A percentile compares a stretch with the other conserved stretches of the same genome.
These are phyloP conservation scores for cucumber (Cucumis sativus) DNA, from an alignment of 306 rosid genomes.

Conservation along the genomic window DNA sequence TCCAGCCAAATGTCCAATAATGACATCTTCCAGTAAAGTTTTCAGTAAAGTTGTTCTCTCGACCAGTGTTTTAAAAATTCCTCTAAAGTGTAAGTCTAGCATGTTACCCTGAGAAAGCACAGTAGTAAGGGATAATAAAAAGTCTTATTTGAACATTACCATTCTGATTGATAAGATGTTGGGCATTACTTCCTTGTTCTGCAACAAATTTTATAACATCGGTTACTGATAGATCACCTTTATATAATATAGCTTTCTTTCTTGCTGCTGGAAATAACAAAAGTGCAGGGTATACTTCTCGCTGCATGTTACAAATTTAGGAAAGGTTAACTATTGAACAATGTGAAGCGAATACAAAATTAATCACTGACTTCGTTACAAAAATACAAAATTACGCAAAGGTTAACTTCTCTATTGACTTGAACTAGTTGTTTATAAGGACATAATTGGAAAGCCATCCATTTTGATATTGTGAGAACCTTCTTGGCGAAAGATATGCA, in stretches of 20 bases:
- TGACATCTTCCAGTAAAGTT: not conserved
- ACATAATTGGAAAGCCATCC: not conserved
- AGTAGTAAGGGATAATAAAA: not conserved
- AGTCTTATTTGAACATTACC: constrained; percentile 28
- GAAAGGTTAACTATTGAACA: constrained; percentile 7
- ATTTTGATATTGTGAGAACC: not conserved
- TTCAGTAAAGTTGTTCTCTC: not conserved
- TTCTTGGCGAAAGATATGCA: not conserved
- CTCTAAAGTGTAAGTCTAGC: too few relatives aligned
- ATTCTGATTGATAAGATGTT: constrained; percentile 41
- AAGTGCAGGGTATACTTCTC: constrained; percentile 76
- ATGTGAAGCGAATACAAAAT: not conserved
- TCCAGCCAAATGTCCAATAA: not conserved
- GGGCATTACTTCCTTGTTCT: constrained; percentile 51
- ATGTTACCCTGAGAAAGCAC: not conserved
- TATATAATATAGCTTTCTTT: constrained; percentile 48
- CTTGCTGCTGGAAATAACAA: constrained; percentile 73
- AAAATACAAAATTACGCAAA: not conserved
- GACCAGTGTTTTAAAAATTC: not conserved
- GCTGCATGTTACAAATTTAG: constrained; percentile 41
- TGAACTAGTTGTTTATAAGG: not conserved
- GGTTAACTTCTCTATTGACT: not conserved
- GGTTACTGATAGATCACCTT: constrained; percentile 60
- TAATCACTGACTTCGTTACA: not conserved
- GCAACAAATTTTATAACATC: constrained; percentile 63